These are phyloP conservation scores for Suhomyces atakaporum DNA, from an alignment of 1,139 yeast species.

Conservation along the genomic window DNA sequence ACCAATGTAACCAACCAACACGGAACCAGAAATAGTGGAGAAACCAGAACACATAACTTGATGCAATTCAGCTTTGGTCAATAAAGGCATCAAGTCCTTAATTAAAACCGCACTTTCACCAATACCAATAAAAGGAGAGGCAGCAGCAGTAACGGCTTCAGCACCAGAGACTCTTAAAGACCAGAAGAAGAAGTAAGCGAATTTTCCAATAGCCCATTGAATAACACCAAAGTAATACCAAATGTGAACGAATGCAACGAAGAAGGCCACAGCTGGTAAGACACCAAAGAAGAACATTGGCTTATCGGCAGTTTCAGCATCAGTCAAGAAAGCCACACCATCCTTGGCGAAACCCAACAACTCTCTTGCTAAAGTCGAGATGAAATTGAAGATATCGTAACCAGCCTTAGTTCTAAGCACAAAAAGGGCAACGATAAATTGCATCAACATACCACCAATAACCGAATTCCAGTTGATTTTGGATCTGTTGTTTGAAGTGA, in stretches of 20 bases:
- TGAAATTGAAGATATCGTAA: constrained; percentile 64
- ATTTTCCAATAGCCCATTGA: constrained; percentile 64
- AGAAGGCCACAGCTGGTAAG: constrained; percentile 63
- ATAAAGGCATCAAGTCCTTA: constrained; percentile 61
- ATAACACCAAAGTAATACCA: constrained; percentile 62
- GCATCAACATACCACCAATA: constrained; percentile 63
- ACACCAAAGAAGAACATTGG: constrained; percentile 61
- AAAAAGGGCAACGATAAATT: constrained; percentile 61
- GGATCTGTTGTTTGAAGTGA: constrained; percentile 49
- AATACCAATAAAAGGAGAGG: constrained; percentile 69
- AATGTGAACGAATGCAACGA: constrained; percentile 64
- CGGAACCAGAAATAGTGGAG: constrained; percentile 69
- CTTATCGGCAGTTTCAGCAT: constrained; percentile 36
- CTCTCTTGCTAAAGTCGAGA: constrained; percentile 59
- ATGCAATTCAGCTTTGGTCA: constrained; percentile 65
- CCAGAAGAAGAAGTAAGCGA: constrained; percentile 65
- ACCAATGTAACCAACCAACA: constrained; percentile 64
- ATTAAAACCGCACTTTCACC: constrained; percentile 68
- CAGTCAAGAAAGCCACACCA: constrained; percentile 64
- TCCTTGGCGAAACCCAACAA: constrained; percentile 61
- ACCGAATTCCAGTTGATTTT: constrained; percentile 63
- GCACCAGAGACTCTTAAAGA: constrained; percentile 63
- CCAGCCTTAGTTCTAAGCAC: constrained; percentile 64
- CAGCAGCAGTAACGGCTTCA: constrained; percentile 69
- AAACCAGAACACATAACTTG: constrained; percentile 69